Percentiles rank a stretch among this genome's conserved stretches.
Evolutionary conservation across 1,284 basidiomycete genomes (phyloP).

Genomic region (Leucoagaricus sp.): DNA sequence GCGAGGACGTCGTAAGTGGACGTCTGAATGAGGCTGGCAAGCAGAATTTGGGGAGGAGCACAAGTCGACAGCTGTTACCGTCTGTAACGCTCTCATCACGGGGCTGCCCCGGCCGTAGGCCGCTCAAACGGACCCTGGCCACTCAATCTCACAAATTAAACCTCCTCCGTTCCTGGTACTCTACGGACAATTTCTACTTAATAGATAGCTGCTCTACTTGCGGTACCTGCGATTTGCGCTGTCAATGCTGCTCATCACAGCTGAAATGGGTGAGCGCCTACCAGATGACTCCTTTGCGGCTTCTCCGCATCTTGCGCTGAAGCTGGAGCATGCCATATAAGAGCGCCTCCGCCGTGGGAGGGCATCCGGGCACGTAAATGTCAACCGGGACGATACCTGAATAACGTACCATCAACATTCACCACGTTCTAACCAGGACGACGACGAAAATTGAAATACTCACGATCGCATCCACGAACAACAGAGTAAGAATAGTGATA

Average conservation of each 20-base stretch:
- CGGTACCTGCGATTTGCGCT: conserved; percentile 45
- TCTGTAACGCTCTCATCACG: conserved; percentile 12
- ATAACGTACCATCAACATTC: conserved; percentile 9
- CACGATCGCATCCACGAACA: conserved; percentile 98
- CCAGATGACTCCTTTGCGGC: conserved; percentile 91
- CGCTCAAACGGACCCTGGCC: conserved; percentile 10
- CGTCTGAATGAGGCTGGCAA: conserved; percentile 10
- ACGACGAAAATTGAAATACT: conserved; percentile 29
- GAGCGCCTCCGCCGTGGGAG: conserved; percentile 92
- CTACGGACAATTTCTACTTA: not conserved
- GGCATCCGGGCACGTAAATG: conserved; percentile 96
- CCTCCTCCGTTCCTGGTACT: not conserved
- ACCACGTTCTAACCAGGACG: not conserved
- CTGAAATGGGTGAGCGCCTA: conserved; percentile 41
- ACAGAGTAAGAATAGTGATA: conserved; percentile 99
- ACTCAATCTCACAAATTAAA: not conserved
- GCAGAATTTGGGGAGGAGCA: conserved; percentile 3
- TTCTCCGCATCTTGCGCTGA: conserved; percentile 95
- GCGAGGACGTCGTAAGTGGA: conserved; percentile 11
- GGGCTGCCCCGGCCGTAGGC: conserved; percentile 5
- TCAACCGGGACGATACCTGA: conserved; percentile 95
- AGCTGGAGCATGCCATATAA: conserved; percentile 95
- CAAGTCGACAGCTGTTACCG: conserved; percentile 5
- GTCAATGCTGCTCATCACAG: conserved; percentile 8
- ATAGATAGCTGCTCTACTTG: conserved; percentile 35